Base-by-base conservation (phyloP, 148 eudicot species). In the Rhododendron henanense region DNA sequence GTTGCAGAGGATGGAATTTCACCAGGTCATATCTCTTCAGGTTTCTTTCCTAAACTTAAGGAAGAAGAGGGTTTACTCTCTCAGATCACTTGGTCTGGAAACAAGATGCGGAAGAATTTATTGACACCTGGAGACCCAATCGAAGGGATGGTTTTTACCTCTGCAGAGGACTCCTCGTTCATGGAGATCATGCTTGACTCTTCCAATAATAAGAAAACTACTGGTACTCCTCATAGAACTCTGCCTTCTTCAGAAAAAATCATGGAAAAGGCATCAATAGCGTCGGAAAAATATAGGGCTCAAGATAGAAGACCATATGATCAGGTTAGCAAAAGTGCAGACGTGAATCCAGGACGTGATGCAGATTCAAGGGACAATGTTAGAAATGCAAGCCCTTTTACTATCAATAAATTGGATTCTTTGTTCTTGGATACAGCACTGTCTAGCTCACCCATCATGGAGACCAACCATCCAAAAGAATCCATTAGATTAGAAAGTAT, bases 51-150 rank as follows among this genome's bases (percentile, higher is more conserved):
- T 39, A 82, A 83, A 57, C 51, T 65, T 61, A 55, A 65, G 35
- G 45, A 23, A 83, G 47, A 75, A 57, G 82, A 65, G 44, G 88
- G 84, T 90, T 90, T 92, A 90, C 88, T 87, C 69, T 87, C 91
- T 90, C 84, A 86, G 86, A 44, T 75, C 39, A 84, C 87, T 57
- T 83, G 25, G 81, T 87, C 92, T 28, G 90, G 88, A 47, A 83
- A 89, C 45, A 89, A 88, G 81, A 86, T 45, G 15, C 53, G 41
- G 86, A 88, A 83, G 48, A 51, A 84, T 84, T 63, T 59, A 35
- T 79, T 85, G 82, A 78, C 88, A 75, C 78, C 86, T 55, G 85
- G 81, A 63, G 83, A 81, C 82, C 59, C 81, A 47, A 47, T 78
- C 44, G 89, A 88, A 39, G 88, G 78, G 69, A 87, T 81, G 73